Evolutionary conservation across 1,139 yeast species (phyloP).

Genomic region (Hansenula lynferdii): DNA sequence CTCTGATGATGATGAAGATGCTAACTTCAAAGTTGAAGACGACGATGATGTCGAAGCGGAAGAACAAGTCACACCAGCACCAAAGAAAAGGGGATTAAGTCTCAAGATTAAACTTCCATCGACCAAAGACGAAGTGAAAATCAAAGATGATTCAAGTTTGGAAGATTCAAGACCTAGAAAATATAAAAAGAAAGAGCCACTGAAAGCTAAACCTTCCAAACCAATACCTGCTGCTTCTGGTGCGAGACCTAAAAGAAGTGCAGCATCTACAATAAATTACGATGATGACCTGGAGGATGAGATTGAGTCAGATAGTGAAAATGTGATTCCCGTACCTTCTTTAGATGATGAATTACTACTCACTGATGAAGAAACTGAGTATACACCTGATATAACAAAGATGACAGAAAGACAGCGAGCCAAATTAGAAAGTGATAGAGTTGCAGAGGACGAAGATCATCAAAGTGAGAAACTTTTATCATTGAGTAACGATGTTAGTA

Average conservation of each 20-base stretch:
- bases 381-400: slow-evolving; percentile 37
- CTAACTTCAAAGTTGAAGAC: slow-evolving; percentile 18
- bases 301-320: slow-evolving; percentile 13
- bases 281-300: slow-evolving; percentile 14
- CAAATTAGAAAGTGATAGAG: slow-evolving; percentile 34
- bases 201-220: neutral
- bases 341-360: slow-evolving; percentile 21
- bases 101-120: slow-evolving; percentile 12
- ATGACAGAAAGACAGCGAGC: slow-evolving; percentile 64
- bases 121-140: slow-evolving; percentile 9
- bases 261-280: too few species aligned
- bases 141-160: slow-evolving; percentile 15
- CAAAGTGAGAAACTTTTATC: slow-evolving; percentile 23
- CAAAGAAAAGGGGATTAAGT: slow-evolving; percentile 11
- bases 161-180: slow-evolving; percentile 6
- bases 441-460: slow-evolving; percentile 2
- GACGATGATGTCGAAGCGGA: slow-evolving; percentile 24
- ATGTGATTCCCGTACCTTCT: slow-evolving; percentile 21
- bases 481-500: slow-evolving; percentile 30
- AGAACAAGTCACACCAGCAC: slow-evolving; percentile 12
- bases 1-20: slow-evolving; percentile 17
- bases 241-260: too few species aligned
- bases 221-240: too few species aligned
- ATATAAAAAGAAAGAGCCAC: slow-evolving; percentile 8
- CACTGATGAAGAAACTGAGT: slow-evolving; percentile 22